A percentile compares a stretch with the other conserved stretches of the same genome.
These are phyloP conservation scores for Arctium minus DNA, from an alignment of 129 eudicot genomes.

Conservation along the genomic window DNA sequence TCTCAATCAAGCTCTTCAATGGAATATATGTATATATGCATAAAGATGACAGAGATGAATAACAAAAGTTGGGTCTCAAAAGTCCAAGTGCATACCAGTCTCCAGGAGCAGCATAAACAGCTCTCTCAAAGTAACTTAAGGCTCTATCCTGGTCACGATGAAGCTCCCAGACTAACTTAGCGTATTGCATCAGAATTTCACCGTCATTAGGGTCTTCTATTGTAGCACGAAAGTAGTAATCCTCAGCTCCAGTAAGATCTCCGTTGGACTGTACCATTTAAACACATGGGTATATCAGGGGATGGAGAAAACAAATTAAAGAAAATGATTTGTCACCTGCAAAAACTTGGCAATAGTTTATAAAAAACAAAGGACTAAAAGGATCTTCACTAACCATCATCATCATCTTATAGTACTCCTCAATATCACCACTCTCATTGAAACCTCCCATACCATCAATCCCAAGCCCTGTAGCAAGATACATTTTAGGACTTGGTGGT, in stretches of 20 bases:
- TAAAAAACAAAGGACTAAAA: constrained; percentile 43
- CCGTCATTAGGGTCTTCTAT: constrained; percentile 64
- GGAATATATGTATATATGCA: background rate
- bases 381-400: constrained; percentile 45
- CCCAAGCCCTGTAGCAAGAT: constrained; percentile 29
- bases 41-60: background rate
- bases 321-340: constrained; percentile 34
- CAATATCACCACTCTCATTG: background rate
- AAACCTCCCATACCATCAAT: constrained; percentile 27
- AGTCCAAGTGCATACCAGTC: constrained; percentile 40
- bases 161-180: constrained; percentile 61
- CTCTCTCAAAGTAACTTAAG: constrained; percentile 49
- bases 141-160: constrained; percentile 61
- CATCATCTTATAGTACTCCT: constrained; percentile 30
- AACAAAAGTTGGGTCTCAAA: background rate
- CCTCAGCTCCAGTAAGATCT: constrained; percentile 59
- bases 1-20: background rate
- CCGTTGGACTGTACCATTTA: constrained; percentile 45
- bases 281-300: background rate
- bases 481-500: constrained; percentile 26
- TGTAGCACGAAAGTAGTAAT: constrained; percentile 50
- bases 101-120: constrained; percentile 50
- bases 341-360: constrained; percentile 49
- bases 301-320: background rate
- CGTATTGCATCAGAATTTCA: constrained; percentile 47